Evolutionary conservation across 2,329 filamentous ascomycete species (phyloP).

Genomic region (Ilyonectria destructans): DNA sequence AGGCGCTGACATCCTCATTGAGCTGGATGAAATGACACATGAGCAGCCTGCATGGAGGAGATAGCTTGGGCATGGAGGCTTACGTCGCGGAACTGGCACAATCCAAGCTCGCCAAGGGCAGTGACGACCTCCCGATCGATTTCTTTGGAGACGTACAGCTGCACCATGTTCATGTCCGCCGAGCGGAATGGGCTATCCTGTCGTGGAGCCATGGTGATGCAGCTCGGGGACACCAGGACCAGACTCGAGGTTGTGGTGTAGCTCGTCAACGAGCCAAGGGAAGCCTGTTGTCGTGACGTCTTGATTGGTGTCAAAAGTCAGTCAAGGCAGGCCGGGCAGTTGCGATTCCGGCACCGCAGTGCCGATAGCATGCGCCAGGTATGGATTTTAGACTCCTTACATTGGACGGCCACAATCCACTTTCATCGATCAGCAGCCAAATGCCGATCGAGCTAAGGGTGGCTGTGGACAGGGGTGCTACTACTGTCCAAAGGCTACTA

Average conservation of each 20-base stretch:
- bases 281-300: slow-evolving; percentile 6
- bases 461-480: slow-evolving; percentile 7
- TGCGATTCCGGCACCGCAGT: too few species aligned
- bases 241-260: slow-evolving; percentile 50
- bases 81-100: slow-evolving; percentile 98
- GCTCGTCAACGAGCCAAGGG: slow-evolving; percentile 49
- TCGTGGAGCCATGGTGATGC: slow-evolving; percentile 72
- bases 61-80: slow-evolving; percentile 55
- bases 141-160: slow-evolving; percentile 99
- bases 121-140: slow-evolving; percentile 98
- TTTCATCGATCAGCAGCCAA: slow-evolving; percentile 13
- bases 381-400: slow-evolving; percentile 4
- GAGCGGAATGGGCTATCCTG: slow-evolving; percentile 99
- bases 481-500: too few species aligned
- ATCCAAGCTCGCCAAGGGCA: slow-evolving; percentile 93
- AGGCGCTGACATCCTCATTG: slow-evolving; percentile 92
- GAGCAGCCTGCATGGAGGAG: slow-evolving; percentile 33
- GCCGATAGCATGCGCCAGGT: slow-evolving; percentile 3
- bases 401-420: slow-evolving; percentile 10
- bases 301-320: slow-evolving; percentile 5
- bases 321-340: slow-evolving; percentile 7
- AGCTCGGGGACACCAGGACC: slow-evolving; percentile 50
- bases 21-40: slow-evolving; percentile 70
- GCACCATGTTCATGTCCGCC: slow-evolving; percentile 99
- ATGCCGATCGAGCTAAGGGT: slow-evolving; percentile 10